Evolutionary conservation across 495 filamentous ascomycete genomes (phyloP), one percentile per base, ranked within the genome.

Genomic region (Staphylotrichum tortipilum): DNA sequence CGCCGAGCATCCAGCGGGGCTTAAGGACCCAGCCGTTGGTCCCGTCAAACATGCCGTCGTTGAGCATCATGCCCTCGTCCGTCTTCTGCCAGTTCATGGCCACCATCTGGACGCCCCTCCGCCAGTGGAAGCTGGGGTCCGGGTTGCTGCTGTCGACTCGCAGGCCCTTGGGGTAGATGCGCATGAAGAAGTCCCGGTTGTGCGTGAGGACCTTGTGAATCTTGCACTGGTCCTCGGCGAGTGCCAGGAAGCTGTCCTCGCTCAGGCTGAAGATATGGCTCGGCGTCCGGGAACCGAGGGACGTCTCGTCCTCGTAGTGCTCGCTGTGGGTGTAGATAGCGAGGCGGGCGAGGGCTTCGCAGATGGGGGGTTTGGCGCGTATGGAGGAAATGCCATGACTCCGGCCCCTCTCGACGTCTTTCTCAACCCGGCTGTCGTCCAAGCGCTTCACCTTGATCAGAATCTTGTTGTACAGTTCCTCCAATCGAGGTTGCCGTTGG

Each of bases 31-130:
- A 97, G 18, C 91, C 91, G 19, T 73, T 71, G 36, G 84, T 83
- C n/a, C 81, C 83, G 9, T 76, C 77, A 57, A 97, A 97, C 88
- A 96, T 94, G 40, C 78, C 91, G 53, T 86, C 78, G 61, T 96
- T 95, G 33, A 95, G 78, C 89, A 96, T 95, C 85, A 88, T 94
- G 29, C 88, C 89, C 48, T 85, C 82, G 62, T 96, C 91, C 47
- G 80, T 77, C 39, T 78, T 83, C 56, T 97, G 91, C 89, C 91
- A 95, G 66, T 96, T 97, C 61, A 96, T 76, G 5, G 91, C 91
- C 4, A 92, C 90, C 62, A 95, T 85, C 64, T 97, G 91, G 2
- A 90, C 86, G 12, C 91, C 91, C 33, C 83, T 78, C 2, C 87
- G 76, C 91, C 91, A 96, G 69, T 86, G 88, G 31, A 80, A 73